Evolutionary conservation across 345 rosid genomes (phyloP), one percentile per base, ranked within the genome.

Genomic region (Bretschneidera sinensis): DNA sequence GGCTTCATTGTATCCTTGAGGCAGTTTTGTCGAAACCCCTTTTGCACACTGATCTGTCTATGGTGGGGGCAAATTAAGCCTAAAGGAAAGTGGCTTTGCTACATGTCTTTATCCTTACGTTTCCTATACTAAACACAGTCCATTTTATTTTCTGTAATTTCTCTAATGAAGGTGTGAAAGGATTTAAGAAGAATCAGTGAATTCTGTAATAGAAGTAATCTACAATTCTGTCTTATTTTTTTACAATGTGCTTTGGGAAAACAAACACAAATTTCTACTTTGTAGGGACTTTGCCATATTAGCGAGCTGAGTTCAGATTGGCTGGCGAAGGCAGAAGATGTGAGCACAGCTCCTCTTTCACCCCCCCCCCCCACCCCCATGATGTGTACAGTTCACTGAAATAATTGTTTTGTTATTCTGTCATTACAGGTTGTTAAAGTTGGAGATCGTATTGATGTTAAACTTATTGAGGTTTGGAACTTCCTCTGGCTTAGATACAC

Each of bases 241-340:
- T 14, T 1, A 39, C 4, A 39, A 14, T 39, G 45, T 5, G 45
- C 10, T 14, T 7, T 5, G 15, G 45, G 10, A 14, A 8, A 3
- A 28, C 3, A 8, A 28, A 39, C 16, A 39, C 10, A 39, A 11
- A 39, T 39, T 39, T 31, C 45, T 39, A 9, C 10, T 33, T 76
- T 45, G 55, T 81, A 88, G 84, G 99, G 99, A 70, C 94, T 94
- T 75, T 94, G 99, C 81, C 99, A 94, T 78, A 77, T 90, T 67
- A 94, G 99, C 73, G 99, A 94, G 74, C 80, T 94, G 61, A 90
- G 85, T 72, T 68, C 85, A 51, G 81, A 78, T 63, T 94, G 88
- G 86, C 79, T 94, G 73, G 79, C 97, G n/a, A 88, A 94, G 77
- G 92, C 99, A 5, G 99, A 94, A 77, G 99, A 94, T 70, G 99